Base-by-base conservation (phyloP, 306 rosid species). In the Vigna nakashimae region DNA sequence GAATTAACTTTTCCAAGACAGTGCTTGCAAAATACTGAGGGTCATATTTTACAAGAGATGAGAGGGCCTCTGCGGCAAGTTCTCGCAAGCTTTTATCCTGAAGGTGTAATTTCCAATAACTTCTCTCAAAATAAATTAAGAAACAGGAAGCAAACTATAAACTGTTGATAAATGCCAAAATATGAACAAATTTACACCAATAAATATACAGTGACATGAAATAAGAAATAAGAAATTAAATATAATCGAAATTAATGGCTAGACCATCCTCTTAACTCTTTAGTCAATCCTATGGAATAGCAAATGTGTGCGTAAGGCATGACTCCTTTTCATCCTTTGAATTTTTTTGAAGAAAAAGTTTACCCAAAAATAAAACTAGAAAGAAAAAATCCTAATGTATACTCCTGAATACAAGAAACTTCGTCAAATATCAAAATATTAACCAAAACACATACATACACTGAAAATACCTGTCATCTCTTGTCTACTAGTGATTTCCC, bases 61-160 rank as follows among this genome's bases (percentile, higher is more conserved):
- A 87, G 84, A 95, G 91, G 22, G 94, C 99, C 87, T 87, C 89
- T 0, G 96, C 89, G 79, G 97, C 96, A 86, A 91, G 97, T 82
- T 95, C 99, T 86, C 98, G 88, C 89, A 95, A 87, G 79, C 96
- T 87, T 91, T 90, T 92, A 77, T 95, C 99, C 97, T 95, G 88
- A 75, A 71, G 79, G 84, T 11, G 48, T 49, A 79, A 88, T 71
- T 81, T 80, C 63, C 53, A 22, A 83, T 56, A 77, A 83, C 50
- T 68, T 74, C 50, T 72, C 65, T 79, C 60, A 65, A 71, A 80
- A 79, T 20, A 71, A 10, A 80, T 30, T 40, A 71, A 65, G 48
- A 64, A 56, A 46, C 48, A 18, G 57, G 70, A 45, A 40, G 74
- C 57, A 69, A 50, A 65, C 69, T 30, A 66, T 69, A 36, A 50